These are phyloP conservation scores for Nakazawaea pomicola DNA, from an alignment of 805 yeast species.

Conservation along the genomic window DNA sequence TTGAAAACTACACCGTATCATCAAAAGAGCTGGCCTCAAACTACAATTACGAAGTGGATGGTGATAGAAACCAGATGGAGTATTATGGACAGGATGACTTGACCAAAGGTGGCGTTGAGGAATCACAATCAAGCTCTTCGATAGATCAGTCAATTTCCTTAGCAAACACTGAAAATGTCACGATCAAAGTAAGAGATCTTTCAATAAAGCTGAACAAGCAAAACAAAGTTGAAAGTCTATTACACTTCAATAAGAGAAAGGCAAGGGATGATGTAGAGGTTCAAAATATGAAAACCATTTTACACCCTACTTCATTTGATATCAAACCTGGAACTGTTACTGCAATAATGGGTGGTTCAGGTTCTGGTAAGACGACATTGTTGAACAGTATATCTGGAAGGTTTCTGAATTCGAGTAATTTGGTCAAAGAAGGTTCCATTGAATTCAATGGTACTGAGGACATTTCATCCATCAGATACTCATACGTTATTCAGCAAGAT, in stretches of 20 bases:
- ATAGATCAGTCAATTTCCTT: constrained; percentile 17
- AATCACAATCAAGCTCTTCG: too few species aligned
- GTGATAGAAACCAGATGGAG: too few species aligned
- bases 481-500: constrained; percentile 78
- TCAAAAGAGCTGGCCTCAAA: too few species aligned
- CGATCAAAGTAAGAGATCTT: constrained; percentile 21
- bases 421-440: constrained; percentile 34
- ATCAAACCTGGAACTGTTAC: constrained; percentile 57
- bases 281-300: constrained; percentile 29
- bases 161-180: constrained; percentile 21
- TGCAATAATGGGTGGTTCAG: constrained; percentile 86
- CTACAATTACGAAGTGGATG: too few species aligned
- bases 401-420: constrained; percentile 26
- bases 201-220: constrained; percentile 17
- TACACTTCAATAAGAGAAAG: neutral
- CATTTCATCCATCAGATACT: constrained; percentile 31
- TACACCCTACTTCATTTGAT: constrained; percentile 51
- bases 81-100: too few species aligned
- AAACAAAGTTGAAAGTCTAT: neutral
- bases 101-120: too few species aligned
- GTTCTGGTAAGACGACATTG: constrained; percentile 81
- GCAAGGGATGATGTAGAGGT: constrained; percentile 19
- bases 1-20: too few species aligned
- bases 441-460: constrained; percentile 31
- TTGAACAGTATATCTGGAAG: constrained; percentile 61